Evolutionary conservation across 148 eudicot genomes (phyloP), one percentile per base, ranked within the genome.

Genomic region (Dysphania ambrosioides): DNA sequence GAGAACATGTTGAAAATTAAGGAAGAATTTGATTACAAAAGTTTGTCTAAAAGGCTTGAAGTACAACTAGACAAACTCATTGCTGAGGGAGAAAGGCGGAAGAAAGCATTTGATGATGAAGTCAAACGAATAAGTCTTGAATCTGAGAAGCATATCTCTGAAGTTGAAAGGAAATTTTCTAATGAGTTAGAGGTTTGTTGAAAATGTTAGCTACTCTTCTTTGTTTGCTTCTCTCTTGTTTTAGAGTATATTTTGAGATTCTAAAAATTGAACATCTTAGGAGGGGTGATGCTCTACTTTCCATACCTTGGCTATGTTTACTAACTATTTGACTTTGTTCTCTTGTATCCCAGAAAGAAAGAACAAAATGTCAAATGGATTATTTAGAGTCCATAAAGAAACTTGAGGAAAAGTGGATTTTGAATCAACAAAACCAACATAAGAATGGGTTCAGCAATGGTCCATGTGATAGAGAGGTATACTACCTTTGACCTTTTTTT

Each of bases 11-110:
- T 94, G 86, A 94, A 83, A 81, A 90, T 94, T 35, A 94, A 94
- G 83, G 98, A 94, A 74, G 98, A 93, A 84, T 90, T 89, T 80
- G 98, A 91, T 75, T 93, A 93, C 86, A 93, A 91, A 83, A 91
- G 97, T 79, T 84, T 94, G 83, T 88, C 89, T 55, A 87, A 83
- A 80, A 90, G 88, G 73, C 96, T 91, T 71, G 98, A 94, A 79
- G 84, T 90, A 56, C 93, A 94, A 73, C 78, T 94, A 70, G 98
- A 94, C 86, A 89, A 86, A 85, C 86, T 89, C n/a, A 90, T 90
- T 70, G 93, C 93, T 29, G 98, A 89, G 70, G 89, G 89, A 86
- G 98, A 94, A 85, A 83, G 92, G 78, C 93, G 89, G 74, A 90
- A 91, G 29, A 91, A 91, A 78, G 85, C 87, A 75, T 89, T 82